Conservation (phyloP, 2,329 filamentous ascomycete genomes). For the Aspergillus melleus region DNA sequence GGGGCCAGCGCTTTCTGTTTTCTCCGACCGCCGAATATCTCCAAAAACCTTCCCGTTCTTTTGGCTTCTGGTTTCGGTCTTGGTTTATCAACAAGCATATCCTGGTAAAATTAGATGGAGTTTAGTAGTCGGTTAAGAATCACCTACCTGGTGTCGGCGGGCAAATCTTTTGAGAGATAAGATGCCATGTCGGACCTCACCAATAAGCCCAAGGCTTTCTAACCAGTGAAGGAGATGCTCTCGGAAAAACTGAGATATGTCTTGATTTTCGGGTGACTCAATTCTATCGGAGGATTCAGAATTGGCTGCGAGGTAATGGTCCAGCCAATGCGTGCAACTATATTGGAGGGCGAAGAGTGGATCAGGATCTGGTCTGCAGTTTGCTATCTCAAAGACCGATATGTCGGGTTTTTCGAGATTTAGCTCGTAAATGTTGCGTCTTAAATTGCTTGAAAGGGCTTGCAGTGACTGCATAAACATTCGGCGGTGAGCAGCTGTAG, state of each 20-base stretch:
- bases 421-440: conserved; percentile 4
- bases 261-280: background rate
- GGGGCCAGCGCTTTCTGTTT: no score
- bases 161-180: background rate
- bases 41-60: no score
- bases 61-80: no score
- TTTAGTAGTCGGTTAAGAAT: background rate
- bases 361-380: conserved; percentile 1
- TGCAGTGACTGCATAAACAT: conserved; percentile 1
- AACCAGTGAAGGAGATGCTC: conserved; percentile 4
- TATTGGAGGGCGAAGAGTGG: conserved; percentile 5
- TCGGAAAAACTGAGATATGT: conserved; percentile 1
- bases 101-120: no score
- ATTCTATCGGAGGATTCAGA: background rate
- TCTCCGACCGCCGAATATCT: no score
- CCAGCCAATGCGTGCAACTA: conserved; percentile 4
- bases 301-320: background rate
- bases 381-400: background rate
- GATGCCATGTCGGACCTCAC: conserved; percentile 2
- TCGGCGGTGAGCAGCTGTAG: no score
- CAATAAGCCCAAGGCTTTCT: conserved; percentile 3
- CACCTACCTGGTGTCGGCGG: background rate
- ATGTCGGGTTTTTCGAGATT: background rate
- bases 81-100: no score
- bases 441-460: background rate